These are phyloP conservation scores for Candida qinlingensis DNA, from an alignment of 805 yeast genomes.

Conservation along the genomic window DNA sequence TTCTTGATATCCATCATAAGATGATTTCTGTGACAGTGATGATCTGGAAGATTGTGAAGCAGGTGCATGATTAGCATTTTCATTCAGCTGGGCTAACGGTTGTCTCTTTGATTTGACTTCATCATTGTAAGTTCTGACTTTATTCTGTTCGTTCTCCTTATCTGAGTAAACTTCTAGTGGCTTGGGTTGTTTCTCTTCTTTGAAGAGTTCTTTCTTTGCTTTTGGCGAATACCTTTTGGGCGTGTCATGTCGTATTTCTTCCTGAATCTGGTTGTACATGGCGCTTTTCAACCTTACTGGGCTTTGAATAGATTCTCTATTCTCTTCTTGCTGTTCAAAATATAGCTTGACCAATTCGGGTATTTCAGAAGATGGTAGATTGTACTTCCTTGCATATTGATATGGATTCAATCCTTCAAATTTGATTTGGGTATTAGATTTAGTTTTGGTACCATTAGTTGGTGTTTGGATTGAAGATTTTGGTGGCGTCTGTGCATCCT, in stretches of 20 bases:
- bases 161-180: conserved; percentile 10
- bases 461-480: not conserved
- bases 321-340: conserved; percentile 32
- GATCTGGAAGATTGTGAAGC: conserved; percentile 3
- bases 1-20: conserved; percentile 10
- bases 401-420: conserved; percentile 37
- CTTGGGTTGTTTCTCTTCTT: conserved; percentile 1
- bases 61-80: conserved; percentile 8
- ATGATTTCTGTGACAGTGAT: not conserved
- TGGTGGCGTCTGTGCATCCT: conserved; percentile 9
- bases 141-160: conserved; percentile 11
- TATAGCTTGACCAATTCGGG: conserved; percentile 31
- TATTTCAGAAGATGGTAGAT: conserved; percentile 31
- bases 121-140: not conserved
- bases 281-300: conserved; percentile 21
- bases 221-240: conserved; percentile 9
- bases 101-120: conserved; percentile 9
- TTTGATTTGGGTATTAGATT: conserved; percentile 5
- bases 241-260: conserved; percentile 23
- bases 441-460: not conserved
- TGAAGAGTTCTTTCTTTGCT: conserved; percentile 14
- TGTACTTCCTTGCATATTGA: conserved; percentile 32
- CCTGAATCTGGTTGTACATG: conserved; percentile 18
- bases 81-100: conserved; percentile 18
- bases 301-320: conserved; percentile 24